Evolutionary conservation across 352 stramenopile species (phyloP), one percentile per base, ranked within the genome.

Genomic region (Phytophthora nicotianae): DNA sequence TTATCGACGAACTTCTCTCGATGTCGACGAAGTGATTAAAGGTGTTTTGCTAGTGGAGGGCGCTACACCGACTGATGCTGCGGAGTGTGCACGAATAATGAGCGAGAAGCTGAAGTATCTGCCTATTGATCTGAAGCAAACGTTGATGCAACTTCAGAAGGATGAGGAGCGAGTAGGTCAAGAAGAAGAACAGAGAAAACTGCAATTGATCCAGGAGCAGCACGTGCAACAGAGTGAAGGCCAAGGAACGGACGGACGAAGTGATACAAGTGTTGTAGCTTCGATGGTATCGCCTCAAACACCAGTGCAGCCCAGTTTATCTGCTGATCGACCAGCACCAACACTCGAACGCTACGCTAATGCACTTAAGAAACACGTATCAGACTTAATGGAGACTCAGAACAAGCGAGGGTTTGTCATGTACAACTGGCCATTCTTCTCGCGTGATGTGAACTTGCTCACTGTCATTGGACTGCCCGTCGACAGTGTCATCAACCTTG

Each of bases 401-500:
- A 27, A 33, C 3, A 74, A 73, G 13, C 65, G 74, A n/a, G 79
- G 77, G 1, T 70, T 85, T 23, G 58, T 91, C 13, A 57, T 91
- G 19, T 88, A 71, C 62, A 88, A 88, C 20, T 87, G 72, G 63
- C 66, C 76, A 16, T 83, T 89, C 52, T 70, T 78, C 11, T 55
- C 38, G 0, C 55, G 52, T 21, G 77, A 89, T 17, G 67, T 76
- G 1, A 81, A 84, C 43, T 32, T 75, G 5, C 50, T 91, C 20
- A 86, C 77, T n/a, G 65, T 61, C 6, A 40, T 72, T 14, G 78
- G 78, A 1, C 33, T 89, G 1, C 63, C 82, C 0, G 51, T 91
- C 9, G 79, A 89, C 50, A 85, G 75, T 16, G 68, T 89, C 8
- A 53, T 89, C 4, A 79, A 89, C 9, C 47, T 91, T n/a, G 74